Base-by-base conservation (phyloP, 352 stramenopile species). In the Phytophthora constricta region DNA sequence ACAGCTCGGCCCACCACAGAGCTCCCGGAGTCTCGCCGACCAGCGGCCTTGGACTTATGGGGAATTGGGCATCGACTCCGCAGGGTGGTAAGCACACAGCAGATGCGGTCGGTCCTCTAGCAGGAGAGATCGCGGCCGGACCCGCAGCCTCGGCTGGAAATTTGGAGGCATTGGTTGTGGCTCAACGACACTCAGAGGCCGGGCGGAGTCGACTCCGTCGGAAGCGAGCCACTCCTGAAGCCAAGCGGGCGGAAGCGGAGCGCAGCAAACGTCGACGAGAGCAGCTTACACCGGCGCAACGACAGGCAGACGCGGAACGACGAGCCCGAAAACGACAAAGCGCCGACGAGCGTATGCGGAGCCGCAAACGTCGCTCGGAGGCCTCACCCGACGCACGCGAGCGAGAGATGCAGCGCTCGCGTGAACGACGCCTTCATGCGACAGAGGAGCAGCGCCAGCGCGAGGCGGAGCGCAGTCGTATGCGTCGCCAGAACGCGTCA, bases 231-330 rank as follows among this genome's bases (percentile, higher is more conserved):
- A 84, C 82, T 1, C 66, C 72, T 0, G 81, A 88, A 58, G 70
- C 76, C 16, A 74, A 71, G 8, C 70, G 79, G n/a, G 55, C 77
- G 0, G 85, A 93, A 45, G 81, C 80, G 0, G 58, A 79, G 39
- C 82, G 85, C 7, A 93, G 85, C 49, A 84, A 73, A 56, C 72
- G 79, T 54, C 79, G 85, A 28, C 73, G 85, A 50, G 82, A 90
- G 49, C 81, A 70, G 28, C 66, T 90, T 22, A 93, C 85, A 3
- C 85, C 85, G 0, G 79, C 74, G 16, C 82, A 91, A 57, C 77
- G 82, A 2, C 85, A 93, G 46, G 79, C 72, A 5, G 85, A 91
- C 57, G 79, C 75, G 16, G 81, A 93, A n/a, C 75, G 82, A 39
- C 81, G 85, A 23, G 74, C 79, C 25, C 75, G 80, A 16, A 91